phyloP scores from a whole-genome alignment of 257 asterid species.

The Fraxinus excelsior region DNA sequence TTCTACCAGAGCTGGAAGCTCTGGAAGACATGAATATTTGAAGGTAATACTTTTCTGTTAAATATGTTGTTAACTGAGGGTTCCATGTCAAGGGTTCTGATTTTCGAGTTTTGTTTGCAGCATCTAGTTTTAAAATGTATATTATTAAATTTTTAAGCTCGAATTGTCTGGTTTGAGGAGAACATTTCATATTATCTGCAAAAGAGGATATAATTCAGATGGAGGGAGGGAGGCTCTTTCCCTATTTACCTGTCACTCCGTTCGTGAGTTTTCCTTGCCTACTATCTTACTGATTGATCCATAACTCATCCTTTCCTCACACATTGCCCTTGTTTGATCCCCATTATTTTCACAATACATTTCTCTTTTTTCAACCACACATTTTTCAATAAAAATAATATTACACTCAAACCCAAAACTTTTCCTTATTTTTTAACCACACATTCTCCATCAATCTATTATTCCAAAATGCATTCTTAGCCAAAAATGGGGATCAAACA shows the following conservation, averaged over 20 bases:
- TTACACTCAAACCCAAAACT: too few species aligned
- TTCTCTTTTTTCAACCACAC: too few species aligned
- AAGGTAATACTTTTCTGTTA: constrained; percentile 42
- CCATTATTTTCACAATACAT: too few species aligned
- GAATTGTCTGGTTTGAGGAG: background rate
- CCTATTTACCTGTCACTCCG: background rate
- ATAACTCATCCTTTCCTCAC: background rate
- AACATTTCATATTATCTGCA: background rate
- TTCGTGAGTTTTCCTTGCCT: background rate
- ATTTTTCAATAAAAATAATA: too few species aligned
- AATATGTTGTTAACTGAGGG: constrained; percentile 5
- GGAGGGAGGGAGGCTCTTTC: background rate
- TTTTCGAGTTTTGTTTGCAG: constrained; percentile 17
- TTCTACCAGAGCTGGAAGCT: constrained; percentile 46
- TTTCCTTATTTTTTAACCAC: too few species aligned
- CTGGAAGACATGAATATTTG: constrained; percentile 53
- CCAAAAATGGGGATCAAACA: too few species aligned
- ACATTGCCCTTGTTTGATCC: background rate
- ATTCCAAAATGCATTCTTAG: too few species aligned
- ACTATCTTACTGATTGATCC: background rate
- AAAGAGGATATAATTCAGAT: background rate
- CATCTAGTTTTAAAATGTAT: constrained; percentile 6
- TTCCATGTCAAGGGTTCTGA: background rate
- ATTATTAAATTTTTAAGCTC: background rate
- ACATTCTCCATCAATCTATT: too few species aligned